These are phyloP conservation scores for Starmera amethionina DNA, from an alignment of 805 yeast species.

Conservation along the genomic window DNA sequence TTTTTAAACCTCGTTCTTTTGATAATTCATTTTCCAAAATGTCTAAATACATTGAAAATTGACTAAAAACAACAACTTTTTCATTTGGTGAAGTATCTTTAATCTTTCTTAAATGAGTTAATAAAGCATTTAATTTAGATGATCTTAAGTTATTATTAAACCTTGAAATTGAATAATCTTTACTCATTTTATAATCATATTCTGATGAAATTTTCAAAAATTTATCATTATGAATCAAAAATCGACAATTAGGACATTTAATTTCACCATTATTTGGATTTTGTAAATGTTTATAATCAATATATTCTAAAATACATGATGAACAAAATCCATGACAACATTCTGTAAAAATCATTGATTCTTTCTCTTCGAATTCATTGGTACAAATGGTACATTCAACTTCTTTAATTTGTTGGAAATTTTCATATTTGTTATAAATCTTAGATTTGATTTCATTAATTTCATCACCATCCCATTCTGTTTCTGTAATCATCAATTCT, in stretches of 20 bases:
- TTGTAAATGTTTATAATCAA: constrained; percentile 50
- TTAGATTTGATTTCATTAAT: constrained; percentile 8
- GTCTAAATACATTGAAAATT: constrained; percentile 77
- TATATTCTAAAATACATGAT: constrained; percentile 62
- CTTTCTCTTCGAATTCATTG: constrained; percentile 47
- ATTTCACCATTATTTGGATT: constrained; percentile 25
- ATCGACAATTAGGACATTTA: constrained; percentile 71
- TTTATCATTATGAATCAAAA: constrained; percentile 38
- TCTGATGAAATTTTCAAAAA: constrained; percentile 21
- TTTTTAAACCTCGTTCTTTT: constrained; percentile 35
- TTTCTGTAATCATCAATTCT: constrained; percentile 6
- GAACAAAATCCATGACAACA: constrained; percentile 81
- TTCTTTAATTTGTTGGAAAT: constrained; percentile 20
- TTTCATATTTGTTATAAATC: constrained; percentile 22
- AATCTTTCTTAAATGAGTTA: constrained; percentile 45
- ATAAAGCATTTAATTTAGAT: constrained; percentile 62
- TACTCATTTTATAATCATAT: constrained; percentile 14
- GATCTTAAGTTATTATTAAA: constrained; percentile 36
- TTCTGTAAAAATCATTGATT: constrained; percentile 49
- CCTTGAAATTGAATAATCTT: constrained; percentile 7
- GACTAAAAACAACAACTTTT: constrained; percentile 83
- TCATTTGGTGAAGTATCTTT: constrained; percentile 50
- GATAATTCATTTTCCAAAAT: constrained; percentile 55
- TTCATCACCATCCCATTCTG: constrained; percentile 8
- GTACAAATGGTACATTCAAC: constrained; percentile 85